A percentile compares a stretch with the other conserved stretches of the same genome.
Conservation (phyloP, 2,329 filamentous ascomycete species). For the Penicillium sp. region DNA sequence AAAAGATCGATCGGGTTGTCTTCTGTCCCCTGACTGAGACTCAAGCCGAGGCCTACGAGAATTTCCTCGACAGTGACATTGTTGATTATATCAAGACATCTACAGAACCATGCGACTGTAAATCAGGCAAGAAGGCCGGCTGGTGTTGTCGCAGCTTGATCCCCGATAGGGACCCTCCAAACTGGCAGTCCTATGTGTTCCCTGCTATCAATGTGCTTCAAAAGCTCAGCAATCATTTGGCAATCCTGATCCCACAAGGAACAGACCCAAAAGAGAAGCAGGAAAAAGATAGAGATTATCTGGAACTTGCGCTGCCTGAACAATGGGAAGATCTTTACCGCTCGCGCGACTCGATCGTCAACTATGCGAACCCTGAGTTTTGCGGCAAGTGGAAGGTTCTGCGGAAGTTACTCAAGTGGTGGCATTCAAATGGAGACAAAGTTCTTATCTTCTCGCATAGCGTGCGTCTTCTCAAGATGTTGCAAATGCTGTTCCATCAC, state of each 20-base stretch:
- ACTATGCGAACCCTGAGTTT: constrained; percentile 81
- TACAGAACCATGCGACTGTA: constrained; percentile 67
- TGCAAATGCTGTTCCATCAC: constrained; percentile 79
- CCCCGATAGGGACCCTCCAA: constrained; percentile 52
- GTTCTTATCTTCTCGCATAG: constrained; percentile 94
- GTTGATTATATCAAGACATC: constrained; percentile 67
- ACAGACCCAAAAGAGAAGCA: constrained; percentile 69
- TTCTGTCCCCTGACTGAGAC: constrained; percentile 86
- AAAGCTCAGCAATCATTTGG: constrained; percentile 91
- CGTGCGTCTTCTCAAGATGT: constrained; percentile 76
- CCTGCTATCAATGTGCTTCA: constrained; percentile 78
- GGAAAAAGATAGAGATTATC: constrained; percentile 68
- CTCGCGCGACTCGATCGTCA: constrained; percentile 73
- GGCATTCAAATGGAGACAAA: constrained; percentile 87
- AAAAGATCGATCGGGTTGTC: constrained; percentile 90
- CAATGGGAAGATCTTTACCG: constrained; percentile 71
- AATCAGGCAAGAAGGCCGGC: constrained; percentile 66
- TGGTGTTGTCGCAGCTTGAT: constrained; percentile 72
- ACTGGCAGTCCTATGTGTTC: constrained; percentile 78
- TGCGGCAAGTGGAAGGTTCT: constrained; percentile 97
- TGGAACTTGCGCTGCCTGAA: constrained; percentile 72
- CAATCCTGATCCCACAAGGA: constrained; percentile 70
- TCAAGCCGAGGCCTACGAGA: constrained; percentile 79
- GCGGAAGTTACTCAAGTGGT: constrained; percentile 80
- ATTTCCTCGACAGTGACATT: constrained; percentile 70